Base-by-base conservation (phyloP, 176 grass and related monocot species). In the Zea luxurians region DNA sequence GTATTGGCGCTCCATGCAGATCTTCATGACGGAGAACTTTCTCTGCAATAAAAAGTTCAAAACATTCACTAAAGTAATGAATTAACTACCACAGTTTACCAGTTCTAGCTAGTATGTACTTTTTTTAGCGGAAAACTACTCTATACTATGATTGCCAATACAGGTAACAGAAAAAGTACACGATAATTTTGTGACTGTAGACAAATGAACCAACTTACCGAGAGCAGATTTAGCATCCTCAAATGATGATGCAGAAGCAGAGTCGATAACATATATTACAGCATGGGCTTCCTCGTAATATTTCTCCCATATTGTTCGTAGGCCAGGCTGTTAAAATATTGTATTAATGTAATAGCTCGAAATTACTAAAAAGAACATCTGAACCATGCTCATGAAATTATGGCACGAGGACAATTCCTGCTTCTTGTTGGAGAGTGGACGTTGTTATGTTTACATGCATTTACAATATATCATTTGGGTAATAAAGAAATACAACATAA, bases 251-350 rank as follows among this genome's bases (percentile, higher is more conserved):
- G 90, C 83, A 90, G 92, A 82, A 76, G 90, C 76, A 75, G 96
- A 91, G 67, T 99, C 92, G 3, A 96, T 91, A 57, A 99, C 86
- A 89, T 93, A 99, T 57, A 99, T 90, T 86, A 99, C 81, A 84
- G 96, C 92, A 91, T 99, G 90, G 4, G 96, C 88, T 77, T 99
- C 96, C 18, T 99, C 92, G 76, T 91, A 99, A 85, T 99, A 99
- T 90, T 99, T 99, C 86, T 99, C 92, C 96, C 96, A 99, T 78
- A 99, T 99, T 79, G 96, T 93, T 69, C 92, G 88, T 48, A 96
- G 74, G 71, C 92, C 92, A 89, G 80, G 81, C 96, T 99, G 69
- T 66, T 61, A 68, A 77, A 78, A 73, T 63, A 68, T 74, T 15
- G 42, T 84, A 80, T 55, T 62, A 57, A 64, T 54, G 47, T 80